These are phyloP conservation scores for Escallonia herrerae DNA, from an alignment of 129 eudicot genomes.

Conservation along the genomic window DNA sequence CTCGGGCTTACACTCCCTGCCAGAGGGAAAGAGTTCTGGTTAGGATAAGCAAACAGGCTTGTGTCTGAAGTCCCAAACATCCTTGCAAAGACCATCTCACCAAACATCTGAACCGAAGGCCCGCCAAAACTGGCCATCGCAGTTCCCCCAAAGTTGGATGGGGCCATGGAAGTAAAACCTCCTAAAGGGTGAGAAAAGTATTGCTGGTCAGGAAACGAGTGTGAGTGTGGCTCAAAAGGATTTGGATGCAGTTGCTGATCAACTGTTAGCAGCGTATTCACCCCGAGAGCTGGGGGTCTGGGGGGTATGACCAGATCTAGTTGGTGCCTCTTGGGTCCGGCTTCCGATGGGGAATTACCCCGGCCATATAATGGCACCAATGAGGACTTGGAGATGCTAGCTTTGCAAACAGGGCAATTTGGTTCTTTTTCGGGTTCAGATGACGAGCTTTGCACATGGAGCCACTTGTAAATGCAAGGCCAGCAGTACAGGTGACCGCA, in stretches of 20 bases:
- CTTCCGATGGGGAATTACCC: slow-evolving; percentile 34
- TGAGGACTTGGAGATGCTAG: slow-evolving; percentile 55
- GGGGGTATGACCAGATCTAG: slow-evolving; percentile 39
- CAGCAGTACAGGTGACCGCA: slow-evolving; percentile 97
- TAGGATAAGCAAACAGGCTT: slow-evolving; percentile 30
- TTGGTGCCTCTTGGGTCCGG: slow-evolving; percentile 22
- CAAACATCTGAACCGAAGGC: slow-evolving; percentile 28
- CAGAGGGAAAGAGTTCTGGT: slow-evolving; percentile 18
- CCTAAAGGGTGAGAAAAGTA: slow-evolving; percentile 38
- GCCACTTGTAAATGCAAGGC: slow-evolving; percentile 95
- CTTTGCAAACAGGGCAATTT: slow-evolving; percentile 82
- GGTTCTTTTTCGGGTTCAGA: slow-evolving; percentile 38
- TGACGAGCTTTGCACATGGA: slow-evolving; percentile 51
- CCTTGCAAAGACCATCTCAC: slow-evolving; percentile 45
- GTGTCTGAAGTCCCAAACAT: slow-evolving; percentile 37
- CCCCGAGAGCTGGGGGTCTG: slow-evolving; percentile 59
- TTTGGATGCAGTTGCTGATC: slow-evolving; percentile 31
- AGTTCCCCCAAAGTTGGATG: slow-evolving; percentile 26
- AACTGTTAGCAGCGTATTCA: slow-evolving; percentile 3
- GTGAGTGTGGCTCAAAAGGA: slow-evolving; percentile 31
- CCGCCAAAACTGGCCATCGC: slow-evolving; percentile 24
- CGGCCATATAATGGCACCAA: slow-evolving; percentile 77
- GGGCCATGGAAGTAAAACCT: slow-evolving; percentile 25
- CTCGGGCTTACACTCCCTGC: slow-evolving; percentile 19
- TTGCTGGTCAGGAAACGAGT: slow-evolving; percentile 33